Base-by-base conservation (phyloP, 1,139 yeast genomes). In the Yamadazyma conglobata region DNA sequence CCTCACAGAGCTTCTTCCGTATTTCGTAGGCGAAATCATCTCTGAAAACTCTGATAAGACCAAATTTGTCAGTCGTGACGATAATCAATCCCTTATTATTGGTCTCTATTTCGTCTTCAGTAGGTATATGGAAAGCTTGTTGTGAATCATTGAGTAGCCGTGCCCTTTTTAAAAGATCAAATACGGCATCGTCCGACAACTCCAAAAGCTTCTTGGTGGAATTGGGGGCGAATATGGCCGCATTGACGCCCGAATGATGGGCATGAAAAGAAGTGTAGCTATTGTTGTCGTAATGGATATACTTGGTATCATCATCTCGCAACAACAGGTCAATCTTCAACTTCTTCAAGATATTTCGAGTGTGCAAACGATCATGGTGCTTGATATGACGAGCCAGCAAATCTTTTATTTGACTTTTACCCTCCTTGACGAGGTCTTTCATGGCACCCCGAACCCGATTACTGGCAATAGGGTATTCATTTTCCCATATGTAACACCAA, bases 151-250 rank as follows among this genome's bases (percentile, higher is more conserved):
- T 15, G n/a, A n/a, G n/a, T n/a, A 11, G 15, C 14, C 33, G 16
- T 30, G 40, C 60, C 34, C 70, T 46, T 42, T 56, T 58, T 19
- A 58, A 45, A 36, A 84, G 54, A 39, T 85, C 94, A 50, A 71
- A 87, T 3, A 88, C 75, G 4, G 84, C 76, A 50, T 88, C 96
- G 47, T 83, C 83, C 1, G 94, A 81, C 25, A 79, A 61, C 28
- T 81, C 79, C 30, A 88, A 56, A 10, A 82, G 60, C 35, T 74
- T 77, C 36, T 74, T 69, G 0, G 96, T 80, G 3, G 64, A 62
- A n/a, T 73, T 60, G 0, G 96, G 96, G 0, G 95, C 96, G 58
- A 87, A 77, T 1, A 77, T 48, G 0, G 95, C 91, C 13, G 75
- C 78, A 27, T 91, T 87, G 15, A 87, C 85, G 24, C 76, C 71